Evolutionary conservation across 2,329 filamentous ascomycete genomes (phyloP), one percentile per base, ranked within the genome.

Genomic region (Sporothrix brasiliensis): DNA sequence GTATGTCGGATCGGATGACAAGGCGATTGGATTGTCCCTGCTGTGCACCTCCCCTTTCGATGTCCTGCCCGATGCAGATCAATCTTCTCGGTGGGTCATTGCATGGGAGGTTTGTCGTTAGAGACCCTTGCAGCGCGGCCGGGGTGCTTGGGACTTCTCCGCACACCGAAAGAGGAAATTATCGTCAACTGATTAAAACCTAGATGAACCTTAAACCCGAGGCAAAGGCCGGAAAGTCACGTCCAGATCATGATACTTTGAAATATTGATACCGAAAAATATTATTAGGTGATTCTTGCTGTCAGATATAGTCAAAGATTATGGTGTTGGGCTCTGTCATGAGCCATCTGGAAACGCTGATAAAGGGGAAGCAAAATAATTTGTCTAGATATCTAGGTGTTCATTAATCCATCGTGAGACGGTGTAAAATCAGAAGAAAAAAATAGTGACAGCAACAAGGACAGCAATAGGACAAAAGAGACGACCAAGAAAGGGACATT

Each of bases 211-310:
- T 14, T 44, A 24, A 61, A 14, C 34, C 34, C 14, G n/a, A n/a
- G 54, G 56, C 44, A 34, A 44, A 44, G 21, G 56, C 13, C 54
- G 54, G 54, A 4, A n/a, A 50, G n/a, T 50, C 16, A 19, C 14
- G 49, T n/a, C 16, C 34, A 34, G 1, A 34, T 34, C 1, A 34
- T 5, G 7, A 34, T 34, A 9, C 34, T 34, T 34, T 34, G 4
- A 5, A 34, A 34, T 34, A 34, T 1, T 49, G 44, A 19, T 2
- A 16, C 19, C 16, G 4, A 49, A 16, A 49, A 16, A n/a, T 19
- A 56, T 56, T 61, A 61, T 61, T 44, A 61, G 14, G 56, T 44
- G 56, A 61, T 39, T 61, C 30, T 16, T 44, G 44, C 44, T 21
- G 34, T 44, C 56, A 44, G 7, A 41, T 41, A 58, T 30, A 58